Percentiles rank a stretch among this genome's conserved stretches.
phyloP scores from a whole-genome alignment of 1,284 basidiomycete species.

The Marasmius fiardii region DNA sequence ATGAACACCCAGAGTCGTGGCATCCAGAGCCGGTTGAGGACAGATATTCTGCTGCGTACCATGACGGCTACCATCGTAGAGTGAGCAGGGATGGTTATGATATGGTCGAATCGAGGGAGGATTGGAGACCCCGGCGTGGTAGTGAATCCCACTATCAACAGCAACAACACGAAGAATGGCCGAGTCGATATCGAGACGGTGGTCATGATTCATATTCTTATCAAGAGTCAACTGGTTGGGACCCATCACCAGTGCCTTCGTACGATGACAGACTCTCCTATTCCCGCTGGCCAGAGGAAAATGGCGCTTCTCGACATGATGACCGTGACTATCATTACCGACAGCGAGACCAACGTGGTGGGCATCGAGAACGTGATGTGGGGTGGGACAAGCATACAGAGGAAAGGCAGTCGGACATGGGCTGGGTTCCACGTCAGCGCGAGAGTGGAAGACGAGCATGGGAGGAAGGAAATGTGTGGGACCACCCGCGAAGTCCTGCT shows the following conservation, averaged over 20 bases:
- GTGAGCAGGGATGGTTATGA: constrained; percentile 48
- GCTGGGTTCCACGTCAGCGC: constrained; percentile 37
- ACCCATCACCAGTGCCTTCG: constrained; percentile 35
- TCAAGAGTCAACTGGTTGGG: constrained; percentile 40
- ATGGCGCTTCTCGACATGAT: constrained; percentile 28
- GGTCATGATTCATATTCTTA: constrained; percentile 38
- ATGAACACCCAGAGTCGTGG: constrained; percentile 47
- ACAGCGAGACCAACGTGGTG: neutral
- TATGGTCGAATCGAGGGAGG: constrained; percentile 36
- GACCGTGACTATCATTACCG: constrained; percentile 19
- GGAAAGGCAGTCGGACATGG: constrained; percentile 37
- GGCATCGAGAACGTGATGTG: constrained; percentile 9
- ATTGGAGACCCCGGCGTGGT: constrained; percentile 37
- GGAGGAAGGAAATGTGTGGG: constrained; percentile 25
- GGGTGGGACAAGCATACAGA: constrained; percentile 34
- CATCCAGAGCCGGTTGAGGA: constrained; percentile 45
- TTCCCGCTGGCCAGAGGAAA: constrained; percentile 43
- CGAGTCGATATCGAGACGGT: constrained; percentile 36
- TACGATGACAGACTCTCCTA: constrained; percentile 20
- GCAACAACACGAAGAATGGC: constrained; percentile 40
- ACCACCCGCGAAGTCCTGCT: constrained; percentile 24
- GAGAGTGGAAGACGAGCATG: constrained; percentile 28
- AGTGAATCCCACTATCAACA: constrained; percentile 37
- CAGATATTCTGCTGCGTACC: constrained; percentile 38
- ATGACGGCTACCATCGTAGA: constrained; percentile 45